Conservation (phyloP, 2,329 filamentous ascomycete species). For the Epichloe hybrida region DNA sequence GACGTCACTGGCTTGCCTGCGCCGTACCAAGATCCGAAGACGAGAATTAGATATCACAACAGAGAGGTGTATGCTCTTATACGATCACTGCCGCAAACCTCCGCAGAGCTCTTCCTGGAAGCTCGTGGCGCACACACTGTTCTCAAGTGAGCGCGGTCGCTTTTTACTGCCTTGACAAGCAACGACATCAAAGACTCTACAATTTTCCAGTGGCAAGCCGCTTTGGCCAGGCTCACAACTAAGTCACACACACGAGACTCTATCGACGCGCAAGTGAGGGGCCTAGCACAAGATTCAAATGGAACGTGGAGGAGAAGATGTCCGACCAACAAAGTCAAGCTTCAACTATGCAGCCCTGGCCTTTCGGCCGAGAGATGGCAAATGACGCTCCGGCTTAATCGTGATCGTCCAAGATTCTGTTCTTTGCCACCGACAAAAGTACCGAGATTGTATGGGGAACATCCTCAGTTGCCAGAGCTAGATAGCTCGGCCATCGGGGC, state of each 20-base stretch:
- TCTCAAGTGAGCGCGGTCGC: constrained; percentile 51
- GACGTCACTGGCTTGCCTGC: constrained; percentile 90
- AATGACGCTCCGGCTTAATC: constrained; percentile 99
- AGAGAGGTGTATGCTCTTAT: constrained; percentile 82
- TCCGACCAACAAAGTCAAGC: constrained; percentile 94
- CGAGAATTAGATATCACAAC: constrained; percentile 81
- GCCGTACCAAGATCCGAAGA: constrained; percentile 90
- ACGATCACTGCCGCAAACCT: constrained; percentile 64
- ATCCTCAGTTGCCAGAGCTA: constrained; percentile 48
- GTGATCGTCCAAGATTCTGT: constrained; percentile 51
- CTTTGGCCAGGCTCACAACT: too few relatives aligned
- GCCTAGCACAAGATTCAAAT: neutral
- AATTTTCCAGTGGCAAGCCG: neutral
- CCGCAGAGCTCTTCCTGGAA: constrained; percentile 78
- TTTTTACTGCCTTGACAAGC: neutral
- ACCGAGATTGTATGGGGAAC: constrained; percentile 64
- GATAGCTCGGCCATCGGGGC: constrained; percentile 42
- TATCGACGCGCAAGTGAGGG: neutral
- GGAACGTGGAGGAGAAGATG: constrained; percentile 27
- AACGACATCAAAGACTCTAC: neutral
- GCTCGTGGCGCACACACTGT: constrained; percentile 86
- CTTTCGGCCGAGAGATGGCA: constrained; percentile 71
- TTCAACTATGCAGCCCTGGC: constrained; percentile 69
- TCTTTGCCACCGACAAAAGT: constrained; percentile 71
- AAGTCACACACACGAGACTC: neutral